These are phyloP conservation scores for Gymnopus androsaceus DNA, from an alignment of 1,284 basidiomycete species.

Conservation along the genomic window DNA sequence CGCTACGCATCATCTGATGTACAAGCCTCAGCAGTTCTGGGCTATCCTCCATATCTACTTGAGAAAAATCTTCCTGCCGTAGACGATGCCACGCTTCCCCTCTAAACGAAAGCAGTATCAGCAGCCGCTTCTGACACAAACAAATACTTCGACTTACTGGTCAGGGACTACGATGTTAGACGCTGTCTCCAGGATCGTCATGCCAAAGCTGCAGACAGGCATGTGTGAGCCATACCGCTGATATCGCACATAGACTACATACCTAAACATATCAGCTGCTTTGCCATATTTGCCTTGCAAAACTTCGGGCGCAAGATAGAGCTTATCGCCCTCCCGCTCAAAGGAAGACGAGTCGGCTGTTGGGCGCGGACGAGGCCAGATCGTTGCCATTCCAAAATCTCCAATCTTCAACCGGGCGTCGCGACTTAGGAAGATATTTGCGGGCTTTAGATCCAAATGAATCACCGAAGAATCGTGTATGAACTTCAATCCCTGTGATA, in stretches of 20 bases:
- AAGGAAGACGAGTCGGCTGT: constrained; percentile 47
- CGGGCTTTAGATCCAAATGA: constrained; percentile 97
- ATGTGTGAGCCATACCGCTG: constrained; percentile 39
- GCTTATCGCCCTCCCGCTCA: constrained; percentile 95
- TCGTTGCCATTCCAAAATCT: constrained; percentile 96
- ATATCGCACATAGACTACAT: constrained; percentile 37
- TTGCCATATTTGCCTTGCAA: constrained; percentile 89
- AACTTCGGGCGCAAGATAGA: constrained; percentile 98
- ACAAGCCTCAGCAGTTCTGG: constrained; percentile 74
- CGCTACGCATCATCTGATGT: constrained; percentile 76
- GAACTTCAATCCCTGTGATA: constrained; percentile 77
- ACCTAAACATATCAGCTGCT: constrained; percentile 97
- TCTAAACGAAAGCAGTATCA: constrained; percentile 42
- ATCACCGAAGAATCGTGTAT: constrained; percentile 90
- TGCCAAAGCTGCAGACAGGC: constrained; percentile 71
- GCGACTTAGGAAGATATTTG: constrained; percentile 92
- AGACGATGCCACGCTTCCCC: constrained; percentile 94
- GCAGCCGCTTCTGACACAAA: constrained; percentile 21
- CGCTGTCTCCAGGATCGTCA: constrained; percentile 94
- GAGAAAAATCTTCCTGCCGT: constrained; percentile 89
- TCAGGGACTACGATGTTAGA: constrained; percentile 97
- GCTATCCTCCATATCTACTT: constrained; percentile 82
- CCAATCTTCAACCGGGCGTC: constrained; percentile 95
- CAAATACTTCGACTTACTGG: constrained; percentile 64
- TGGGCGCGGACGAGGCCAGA: constrained; percentile 67